Evolutionary conservation across 2,329 filamentous ascomycete genomes (phyloP), one percentile per base, ranked within the genome.

Genomic region (Malbranchea zuffiana): DNA sequence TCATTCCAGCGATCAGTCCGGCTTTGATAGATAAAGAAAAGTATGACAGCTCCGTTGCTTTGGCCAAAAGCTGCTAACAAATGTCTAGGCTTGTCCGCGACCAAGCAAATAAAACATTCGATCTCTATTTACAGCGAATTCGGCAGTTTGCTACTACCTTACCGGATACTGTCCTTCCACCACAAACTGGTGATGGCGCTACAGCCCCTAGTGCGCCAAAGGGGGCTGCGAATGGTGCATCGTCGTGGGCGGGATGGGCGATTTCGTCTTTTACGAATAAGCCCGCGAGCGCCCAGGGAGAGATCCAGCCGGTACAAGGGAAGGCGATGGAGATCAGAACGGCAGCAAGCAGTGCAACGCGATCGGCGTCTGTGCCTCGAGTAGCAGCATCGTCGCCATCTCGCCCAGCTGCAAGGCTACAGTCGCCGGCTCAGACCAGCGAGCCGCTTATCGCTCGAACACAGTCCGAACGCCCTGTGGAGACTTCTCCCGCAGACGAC

Each of bases 191-290:
- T 3, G 58, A 69, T 8, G 60, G 67, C 16, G 44, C 47, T 16
- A 56, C 60, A 19, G 57, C 54, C 10, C 57, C 63, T 26, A 54
- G 60, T 13, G 70, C 73, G 1, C 80, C 83, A 1, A 75, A 84
- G 21, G 90, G 93, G 69, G 78, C 80, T 44, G 90, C 82, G 1
- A 79, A 85, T 1, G 74, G 71, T 25, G 71, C 79, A 37, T 26
- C 21, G 13, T 77, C 78, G 2, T 96, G 90, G 90, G 77, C 90
- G 1, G 90, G 90, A 8, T 98, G 90, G 90, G 90, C 90, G 1
- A 95, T 98, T 37, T 96, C 90, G 0, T 95, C 86, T 1, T 98
- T 98, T 55, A 96, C 90, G 2, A 96, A 96, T 61, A 95, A 94
- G 52, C 59, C 96, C 8, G 79, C 84, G 1, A 64, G 82, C 0